Conservation (phyloP, 768 basidiomycete species). For the Boletus rubescentipes region DNA sequence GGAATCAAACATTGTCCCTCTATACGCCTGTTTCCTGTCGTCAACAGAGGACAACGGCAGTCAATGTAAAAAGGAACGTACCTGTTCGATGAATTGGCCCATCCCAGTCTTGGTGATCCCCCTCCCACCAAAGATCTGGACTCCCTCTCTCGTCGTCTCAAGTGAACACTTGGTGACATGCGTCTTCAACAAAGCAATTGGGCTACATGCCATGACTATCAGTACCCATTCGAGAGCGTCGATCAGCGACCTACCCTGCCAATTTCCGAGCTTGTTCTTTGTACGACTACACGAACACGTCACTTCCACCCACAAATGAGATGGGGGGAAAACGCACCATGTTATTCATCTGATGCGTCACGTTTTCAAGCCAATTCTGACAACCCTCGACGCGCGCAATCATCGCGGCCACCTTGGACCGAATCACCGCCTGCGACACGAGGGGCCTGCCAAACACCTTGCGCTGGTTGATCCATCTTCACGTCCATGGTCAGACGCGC, state of each 20-base stretch:
- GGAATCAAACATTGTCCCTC: constrained; percentile 21
- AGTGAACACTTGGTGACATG: constrained; percentile 43
- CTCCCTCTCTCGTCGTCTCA: constrained; percentile 57
- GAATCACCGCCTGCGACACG: constrained; percentile 67
- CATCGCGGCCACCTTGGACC: constrained; percentile 76
- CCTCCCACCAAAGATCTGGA: constrained; percentile 85
- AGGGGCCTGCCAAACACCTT: constrained; percentile 78
- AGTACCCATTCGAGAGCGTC: not conserved
- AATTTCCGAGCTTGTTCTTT: constrained; percentile 65
- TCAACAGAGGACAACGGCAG: not conserved
- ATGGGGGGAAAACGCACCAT: constrained; percentile 46
- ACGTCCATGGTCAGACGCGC: not conserved
- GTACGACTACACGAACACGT: constrained; percentile 45
- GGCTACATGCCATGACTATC: constrained; percentile 24
- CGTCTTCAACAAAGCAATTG: constrained; percentile 60
- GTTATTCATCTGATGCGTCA: constrained; percentile 81
- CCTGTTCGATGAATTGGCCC: constrained; percentile 75
- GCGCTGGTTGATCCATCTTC: constrained; percentile 73
- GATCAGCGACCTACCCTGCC: constrained; percentile 48
- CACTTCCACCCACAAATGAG: not conserved
- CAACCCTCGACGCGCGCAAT: constrained; percentile 64
- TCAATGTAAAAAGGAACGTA: constrained; percentile 36
- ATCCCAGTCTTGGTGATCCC: constrained; percentile 83
- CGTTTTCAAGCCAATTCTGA: constrained; percentile 76
- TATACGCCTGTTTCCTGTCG: constrained; percentile 16